Evolutionary conservation across 139 green algal genomes (phyloP), one percentile per base, ranked within the genome.

Genomic region (Chlamydomonas schloesseri): DNA sequence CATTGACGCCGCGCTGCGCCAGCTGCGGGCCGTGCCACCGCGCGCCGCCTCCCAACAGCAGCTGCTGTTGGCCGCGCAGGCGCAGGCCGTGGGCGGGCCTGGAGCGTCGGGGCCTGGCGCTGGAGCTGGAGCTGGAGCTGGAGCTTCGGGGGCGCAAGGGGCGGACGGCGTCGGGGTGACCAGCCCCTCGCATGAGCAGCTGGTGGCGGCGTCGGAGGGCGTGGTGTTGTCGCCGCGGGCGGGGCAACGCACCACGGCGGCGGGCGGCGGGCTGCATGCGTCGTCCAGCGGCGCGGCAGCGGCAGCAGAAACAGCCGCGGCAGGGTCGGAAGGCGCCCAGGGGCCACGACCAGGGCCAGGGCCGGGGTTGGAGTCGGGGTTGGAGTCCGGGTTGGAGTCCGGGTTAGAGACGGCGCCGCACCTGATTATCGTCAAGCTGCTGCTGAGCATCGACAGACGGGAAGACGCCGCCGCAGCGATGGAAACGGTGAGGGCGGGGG

Each of bases 391-490:
- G 53, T 23, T 58, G 53, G 55, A 23, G 55, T 28, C 21, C 20
- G 55, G 55, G 53, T 23, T 58, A 15, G 55, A 23, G 20, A 11
- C 9, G 55, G 55, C 55, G 55, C n/a, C n/a, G n/a, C n/a, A n/a
- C n/a, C n/a, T 11, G 47, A 94, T 96, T 21, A 58, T 87, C 0
- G 93, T 97, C 15, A 89, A 91, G 69, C 88, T 97, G 74, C 67
- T 98, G 81, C 93, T 98, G 53, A 96, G 91, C 93, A 96, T 98
- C 36, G 95, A 98, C 90, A 84, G 96, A 65, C 80, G 95, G 21
- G 93, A 97, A 71, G 75, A 77, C 50, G 36, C 83, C 11, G 86
- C 77, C 36, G 90, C 89, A 13, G 95, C 95, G 8, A 28, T 93
- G 70, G 89, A 96, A 11, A 97, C 95, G 26, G 95, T 94, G 74